Evolutionary conservation across 805 yeast species (phyloP).

Genomic region (Diddensiella santjacobensis): DNA sequence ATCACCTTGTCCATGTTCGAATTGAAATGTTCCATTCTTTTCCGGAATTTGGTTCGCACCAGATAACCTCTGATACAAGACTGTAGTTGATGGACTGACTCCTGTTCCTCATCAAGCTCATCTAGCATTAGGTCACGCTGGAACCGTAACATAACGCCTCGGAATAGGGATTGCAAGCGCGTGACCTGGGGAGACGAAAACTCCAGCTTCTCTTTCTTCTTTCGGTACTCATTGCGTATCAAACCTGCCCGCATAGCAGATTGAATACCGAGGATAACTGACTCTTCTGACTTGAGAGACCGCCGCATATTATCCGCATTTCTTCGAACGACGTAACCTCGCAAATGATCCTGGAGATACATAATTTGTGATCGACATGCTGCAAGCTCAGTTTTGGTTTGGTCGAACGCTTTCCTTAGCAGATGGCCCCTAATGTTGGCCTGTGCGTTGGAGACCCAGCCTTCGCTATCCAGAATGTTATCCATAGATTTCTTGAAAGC

Average conservation of each 20-base stretch:
- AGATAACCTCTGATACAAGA: constrained; percentile 33
- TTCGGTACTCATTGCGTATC: constrained; percentile 19
- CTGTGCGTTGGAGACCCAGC: constrained; percentile 28
- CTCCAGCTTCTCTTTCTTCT: constrained; percentile 22
- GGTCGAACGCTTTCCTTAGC: constrained; percentile 19
- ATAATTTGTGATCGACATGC: constrained; percentile 39
- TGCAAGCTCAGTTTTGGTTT: constrained; percentile 46
- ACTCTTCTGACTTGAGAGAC: constrained; percentile 8
- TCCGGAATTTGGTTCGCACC: constrained; percentile 25
- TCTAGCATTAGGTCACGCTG: constrained; percentile 30
- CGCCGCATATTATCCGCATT: constrained; percentile 29
- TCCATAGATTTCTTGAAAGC: constrained; percentile 14
- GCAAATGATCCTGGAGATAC: constrained; percentile 50
- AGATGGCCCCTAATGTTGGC: constrained; percentile 38
- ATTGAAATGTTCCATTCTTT: constrained; percentile 46
- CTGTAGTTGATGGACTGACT: constrained; percentile 33
- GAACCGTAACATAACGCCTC: constrained; percentile 37
- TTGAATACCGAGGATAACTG: constrained; percentile 46
- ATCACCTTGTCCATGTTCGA: constrained; percentile 56
- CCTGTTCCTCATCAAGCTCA: constrained; percentile 34
- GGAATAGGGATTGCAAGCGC: constrained; percentile 35
- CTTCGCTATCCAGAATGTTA: constrained; percentile 18
- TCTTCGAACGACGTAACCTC: constrained; percentile 47
- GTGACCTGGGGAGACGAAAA: constrained; percentile 24
- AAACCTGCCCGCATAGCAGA: constrained; percentile 48